Percentiles rank a stretch among this genome's conserved stretches.
Conservation (phyloP, 2,329 filamentous ascomycete species). For the Ceratocystis eucalypticola region DNA sequence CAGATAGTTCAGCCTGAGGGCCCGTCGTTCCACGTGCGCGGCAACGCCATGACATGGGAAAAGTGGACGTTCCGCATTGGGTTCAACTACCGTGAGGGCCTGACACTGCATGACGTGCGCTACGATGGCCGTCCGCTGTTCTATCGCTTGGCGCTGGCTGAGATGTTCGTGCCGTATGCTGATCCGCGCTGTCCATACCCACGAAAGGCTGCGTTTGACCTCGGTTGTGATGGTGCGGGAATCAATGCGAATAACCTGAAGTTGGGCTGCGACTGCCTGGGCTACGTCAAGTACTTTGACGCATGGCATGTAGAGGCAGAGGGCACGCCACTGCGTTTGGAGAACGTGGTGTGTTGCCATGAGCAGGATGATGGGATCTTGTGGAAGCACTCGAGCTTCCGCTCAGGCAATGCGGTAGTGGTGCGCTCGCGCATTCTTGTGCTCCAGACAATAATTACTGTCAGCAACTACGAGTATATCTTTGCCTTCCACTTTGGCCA, state of each 20-base stretch:
- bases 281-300: constrained; percentile 39
- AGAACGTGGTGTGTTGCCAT: constrained; percentile 29
- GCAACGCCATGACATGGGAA: constrained; percentile 39
- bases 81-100: constrained; percentile 57
- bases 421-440: constrained; percentile 46
- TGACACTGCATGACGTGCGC: constrained; percentile 53
- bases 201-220: constrained; percentile 56
- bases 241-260: constrained; percentile 51
- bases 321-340: constrained; percentile 25
- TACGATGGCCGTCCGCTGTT: constrained; percentile 55
- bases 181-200: constrained; percentile 51
- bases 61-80: constrained; percentile 56
- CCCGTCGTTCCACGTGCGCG: constrained; percentile 32
- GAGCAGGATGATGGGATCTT: constrained; percentile 40
- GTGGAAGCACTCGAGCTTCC: constrained; percentile 53
- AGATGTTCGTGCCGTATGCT: constrained; percentile 59
- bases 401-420: constrained; percentile 44
- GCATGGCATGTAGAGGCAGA: constrained; percentile 25
- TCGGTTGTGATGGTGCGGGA: constrained; percentile 53
- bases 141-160: constrained; percentile 51
- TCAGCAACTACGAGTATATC: constrained; percentile 51
- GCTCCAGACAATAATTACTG: constrained; percentile 50
- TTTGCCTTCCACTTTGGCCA: constrained; percentile 38
- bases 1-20: constrained; percentile 29
- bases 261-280: constrained; percentile 55